Conservation (phyloP, 257 asterid genomes). For the Solanum ahanhuiri region DNA sequence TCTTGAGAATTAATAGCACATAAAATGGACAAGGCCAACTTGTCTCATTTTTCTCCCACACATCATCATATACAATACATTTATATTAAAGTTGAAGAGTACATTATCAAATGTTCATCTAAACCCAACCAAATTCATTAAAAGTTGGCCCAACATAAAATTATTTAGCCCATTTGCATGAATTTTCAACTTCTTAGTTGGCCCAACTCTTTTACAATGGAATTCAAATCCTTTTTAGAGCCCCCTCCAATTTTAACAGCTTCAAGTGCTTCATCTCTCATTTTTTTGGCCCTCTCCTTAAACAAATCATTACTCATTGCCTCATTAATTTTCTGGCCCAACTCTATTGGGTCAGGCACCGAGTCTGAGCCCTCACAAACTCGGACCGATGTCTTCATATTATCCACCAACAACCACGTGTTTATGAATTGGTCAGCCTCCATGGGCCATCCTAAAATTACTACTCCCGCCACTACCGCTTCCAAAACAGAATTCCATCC, state of each 20-base stretch:
- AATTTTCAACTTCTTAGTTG: background rate
- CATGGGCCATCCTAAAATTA: constrained; percentile 83
- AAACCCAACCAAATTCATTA: background rate
- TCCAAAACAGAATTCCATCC: constrained; percentile 78
- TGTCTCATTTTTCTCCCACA: background rate
- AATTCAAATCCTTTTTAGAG: constrained; percentile 34
- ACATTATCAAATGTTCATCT: background rate
- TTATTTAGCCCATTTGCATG: background rate
- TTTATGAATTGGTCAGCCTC: constrained; percentile 73
- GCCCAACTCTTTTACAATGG: constrained; percentile 24
- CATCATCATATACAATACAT: background rate
- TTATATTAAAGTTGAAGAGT: background rate
- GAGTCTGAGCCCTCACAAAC: constrained; percentile 38
- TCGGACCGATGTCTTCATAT: constrained; percentile 21
- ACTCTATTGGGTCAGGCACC: constrained; percentile 41
- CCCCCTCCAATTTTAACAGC: constrained; percentile 44
- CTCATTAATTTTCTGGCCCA: constrained; percentile 31
- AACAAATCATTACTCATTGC: constrained; percentile 24
- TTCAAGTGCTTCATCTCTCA: constrained; percentile 30
- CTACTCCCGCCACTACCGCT: constrained; percentile 41
- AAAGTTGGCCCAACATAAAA: background rate
- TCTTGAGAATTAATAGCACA: background rate
- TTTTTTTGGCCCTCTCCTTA: constrained; percentile 35
- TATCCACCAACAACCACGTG: constrained; percentile 41
- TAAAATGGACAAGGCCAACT: background rate